A percentile compares a stretch with the other conserved stretches of the same genome.
Conservation (phyloP, 352 stramenopile species). For the Globisporangium solare region DNA sequence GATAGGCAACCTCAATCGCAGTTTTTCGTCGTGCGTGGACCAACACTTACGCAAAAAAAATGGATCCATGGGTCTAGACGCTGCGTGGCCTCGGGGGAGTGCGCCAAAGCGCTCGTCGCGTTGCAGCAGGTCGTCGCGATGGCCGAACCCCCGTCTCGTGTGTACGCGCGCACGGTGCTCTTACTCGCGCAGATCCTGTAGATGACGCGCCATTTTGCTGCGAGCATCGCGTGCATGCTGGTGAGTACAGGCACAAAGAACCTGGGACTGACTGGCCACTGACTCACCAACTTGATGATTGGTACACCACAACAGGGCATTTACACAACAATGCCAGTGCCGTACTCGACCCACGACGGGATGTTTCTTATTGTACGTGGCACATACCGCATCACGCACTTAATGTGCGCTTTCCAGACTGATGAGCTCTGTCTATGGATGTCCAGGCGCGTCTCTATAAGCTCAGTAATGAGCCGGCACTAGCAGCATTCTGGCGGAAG, state of each 20-base stretch:
- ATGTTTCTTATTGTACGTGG: slow-evolving; percentile 41
- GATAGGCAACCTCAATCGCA: background rate
- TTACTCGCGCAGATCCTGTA: slow-evolving; percentile 39
- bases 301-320: slow-evolving; percentile 10
- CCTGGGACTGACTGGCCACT: too few relatives aligned
- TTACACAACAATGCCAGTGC: slow-evolving; percentile 38
- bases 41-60: too few relatives aligned
- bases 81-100: slow-evolving; percentile 38
- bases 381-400: too few relatives aligned
- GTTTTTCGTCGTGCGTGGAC: background rate
- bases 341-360: slow-evolving; percentile 34
- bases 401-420: background rate
- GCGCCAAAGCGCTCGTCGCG: slow-evolving; percentile 33
- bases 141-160: slow-evolving; percentile 16
- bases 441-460: slow-evolving; percentile 35
- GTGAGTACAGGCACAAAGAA: background rate
- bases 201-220: slow-evolving; percentile 21
- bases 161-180: slow-evolving; percentile 30
- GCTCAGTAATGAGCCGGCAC: slow-evolving; percentile 9
- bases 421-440: background rate
- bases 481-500: slow-evolving; percentile 34
- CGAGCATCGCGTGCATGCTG: slow-evolving; percentile 33
- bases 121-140: slow-evolving; percentile 42
- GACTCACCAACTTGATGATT: too few relatives aligned
- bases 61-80: slow-evolving; percentile 17